Percentiles rank a stretch among this genome's conserved stretches.
Conservation (phyloP, 2,329 filamentous ascomycete genomes). For the Talaromyces sp. region DNA sequence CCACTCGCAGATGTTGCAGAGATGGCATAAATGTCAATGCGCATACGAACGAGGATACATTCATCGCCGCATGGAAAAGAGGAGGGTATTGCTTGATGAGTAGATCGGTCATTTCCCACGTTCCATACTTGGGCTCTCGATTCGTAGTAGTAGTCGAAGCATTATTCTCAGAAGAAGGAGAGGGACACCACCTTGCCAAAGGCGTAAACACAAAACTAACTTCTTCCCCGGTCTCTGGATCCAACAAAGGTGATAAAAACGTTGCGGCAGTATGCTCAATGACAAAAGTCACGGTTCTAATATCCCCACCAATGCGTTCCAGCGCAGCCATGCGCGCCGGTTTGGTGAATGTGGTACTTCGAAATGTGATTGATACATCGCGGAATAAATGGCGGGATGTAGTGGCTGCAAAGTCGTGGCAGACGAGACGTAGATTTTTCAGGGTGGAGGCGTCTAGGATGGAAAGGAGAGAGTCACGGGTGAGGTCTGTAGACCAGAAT, state of each 20-base stretch:
- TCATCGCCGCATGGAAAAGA: constrained; percentile 82
- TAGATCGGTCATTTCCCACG: constrained; percentile 70
- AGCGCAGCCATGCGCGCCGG: constrained; percentile 68
- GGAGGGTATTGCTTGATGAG: constrained; percentile 83
- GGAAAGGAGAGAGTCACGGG: constrained; percentile 29
- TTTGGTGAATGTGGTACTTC: constrained; percentile 67
- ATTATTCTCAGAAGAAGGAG: constrained; percentile 28
- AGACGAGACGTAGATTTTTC: constrained; percentile 31
- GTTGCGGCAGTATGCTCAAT: constrained; percentile 72
- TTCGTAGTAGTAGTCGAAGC: constrained; percentile 46
- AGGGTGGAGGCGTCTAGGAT: constrained; percentile 31
- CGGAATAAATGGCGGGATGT: constrained; percentile 38
- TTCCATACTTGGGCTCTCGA: constrained; percentile 67
- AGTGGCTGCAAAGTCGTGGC: constrained; percentile 29
- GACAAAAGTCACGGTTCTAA: constrained; percentile 72
- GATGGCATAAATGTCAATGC: constrained; percentile 65
- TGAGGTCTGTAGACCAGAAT: constrained; percentile 34
- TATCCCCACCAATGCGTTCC: constrained; percentile 69
- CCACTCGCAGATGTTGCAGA: constrained; percentile 68
- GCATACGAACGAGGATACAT: constrained; percentile 76
- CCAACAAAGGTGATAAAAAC: constrained; percentile 77
- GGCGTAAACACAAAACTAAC: constrained; percentile 77
- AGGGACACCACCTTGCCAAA: constrained; percentile 47
- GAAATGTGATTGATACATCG: constrained; percentile 43
- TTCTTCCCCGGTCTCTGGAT: constrained; percentile 70